Conservation (phyloP, 768 basidiomycete genomes). For the Suillus hirtellus region DNA sequence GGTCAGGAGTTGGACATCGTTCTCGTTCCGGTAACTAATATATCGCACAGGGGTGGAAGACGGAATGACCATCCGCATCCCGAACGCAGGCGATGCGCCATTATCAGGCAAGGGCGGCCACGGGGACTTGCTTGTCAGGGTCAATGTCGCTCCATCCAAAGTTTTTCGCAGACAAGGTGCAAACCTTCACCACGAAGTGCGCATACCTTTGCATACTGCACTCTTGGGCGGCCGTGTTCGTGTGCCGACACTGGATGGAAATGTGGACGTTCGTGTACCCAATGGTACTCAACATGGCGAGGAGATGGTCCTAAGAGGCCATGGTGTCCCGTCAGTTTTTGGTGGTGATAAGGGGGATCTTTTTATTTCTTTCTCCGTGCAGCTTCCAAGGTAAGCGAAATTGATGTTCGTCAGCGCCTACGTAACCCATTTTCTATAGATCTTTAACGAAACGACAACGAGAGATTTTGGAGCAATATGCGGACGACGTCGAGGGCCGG, state of each 20-base stretch:
- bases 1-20: slow-evolving; percentile 49
- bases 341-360: slow-evolving; percentile 74
- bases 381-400: slow-evolving; percentile 80
- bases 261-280: slow-evolving; percentile 92
- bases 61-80: slow-evolving; percentile 86
- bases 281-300: slow-evolving; percentile 95
- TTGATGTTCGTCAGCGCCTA: slow-evolving; percentile 12
- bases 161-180: slow-evolving; percentile 88
- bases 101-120: slow-evolving; percentile 71
- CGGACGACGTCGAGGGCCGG: slow-evolving; percentile 88
- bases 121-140: slow-evolving; percentile 86
- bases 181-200: slow-evolving; percentile 87
- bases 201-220: slow-evolving; percentile 88
- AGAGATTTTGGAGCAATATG: slow-evolving; percentile 85
- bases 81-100: slow-evolving; percentile 82
- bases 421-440: slow-evolving; percentile 41
- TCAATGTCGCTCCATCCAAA: slow-evolving; percentile 82
- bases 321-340: slow-evolving; percentile 72
- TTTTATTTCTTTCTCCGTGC: slow-evolving; percentile 84
- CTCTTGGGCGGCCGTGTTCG: slow-evolving; percentile 91
- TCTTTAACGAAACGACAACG: slow-evolving; percentile 82
- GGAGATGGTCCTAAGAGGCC: slow-evolving; percentile 90
- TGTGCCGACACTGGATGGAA: slow-evolving; percentile 93
- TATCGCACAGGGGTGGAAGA: slow-evolving; percentile 78
- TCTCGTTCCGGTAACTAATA: slow-evolving; percentile 6